phyloP scores from a whole-genome alignment of 2,329 filamentous ascomycete species.

The Penicillium freii region DNA sequence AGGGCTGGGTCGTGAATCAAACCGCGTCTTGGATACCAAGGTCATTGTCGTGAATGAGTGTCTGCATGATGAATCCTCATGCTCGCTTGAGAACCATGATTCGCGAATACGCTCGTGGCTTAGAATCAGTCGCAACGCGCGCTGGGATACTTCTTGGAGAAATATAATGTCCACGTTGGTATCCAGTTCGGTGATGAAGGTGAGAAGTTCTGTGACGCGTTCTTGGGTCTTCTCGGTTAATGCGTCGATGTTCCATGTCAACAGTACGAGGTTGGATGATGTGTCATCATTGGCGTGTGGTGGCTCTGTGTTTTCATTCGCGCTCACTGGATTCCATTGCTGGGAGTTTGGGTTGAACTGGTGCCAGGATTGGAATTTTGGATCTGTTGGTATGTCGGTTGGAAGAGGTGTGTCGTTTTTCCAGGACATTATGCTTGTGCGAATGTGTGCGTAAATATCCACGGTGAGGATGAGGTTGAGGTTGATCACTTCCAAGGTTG shows the following conservation, averaged over 20 bases:
- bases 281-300: background rate
- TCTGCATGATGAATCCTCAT: slow-evolving; percentile 22
- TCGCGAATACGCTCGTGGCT: slow-evolving; percentile 6
- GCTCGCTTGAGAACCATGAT: slow-evolving; percentile 11
- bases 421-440: background rate
- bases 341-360: background rate
- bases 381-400: background rate
- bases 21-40: slow-evolving; percentile 2
- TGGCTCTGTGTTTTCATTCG: background rate
- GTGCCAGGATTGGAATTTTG: slow-evolving; percentile 5
- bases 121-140: slow-evolving; percentile 10
- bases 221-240: background rate
- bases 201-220: slow-evolving; percentile 12
- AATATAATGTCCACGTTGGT: slow-evolving; percentile 11
- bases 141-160: slow-evolving; percentile 14
- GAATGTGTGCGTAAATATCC: background rate
- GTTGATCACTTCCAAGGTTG: background rate
- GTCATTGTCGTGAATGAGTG: slow-evolving; percentile 24
- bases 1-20: slow-evolving; percentile 17
- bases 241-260: slow-evolving; percentile 21
- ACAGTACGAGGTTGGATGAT: background rate
- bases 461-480: background rate
- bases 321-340: background rate
- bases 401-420: background rate
- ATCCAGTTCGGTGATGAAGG: slow-evolving; percentile 1